Evolutionary conservation across 2,329 filamentous ascomycete species (phyloP), one percentile per base, ranked within the genome.

Genomic region (Talaromyces sp.): DNA sequence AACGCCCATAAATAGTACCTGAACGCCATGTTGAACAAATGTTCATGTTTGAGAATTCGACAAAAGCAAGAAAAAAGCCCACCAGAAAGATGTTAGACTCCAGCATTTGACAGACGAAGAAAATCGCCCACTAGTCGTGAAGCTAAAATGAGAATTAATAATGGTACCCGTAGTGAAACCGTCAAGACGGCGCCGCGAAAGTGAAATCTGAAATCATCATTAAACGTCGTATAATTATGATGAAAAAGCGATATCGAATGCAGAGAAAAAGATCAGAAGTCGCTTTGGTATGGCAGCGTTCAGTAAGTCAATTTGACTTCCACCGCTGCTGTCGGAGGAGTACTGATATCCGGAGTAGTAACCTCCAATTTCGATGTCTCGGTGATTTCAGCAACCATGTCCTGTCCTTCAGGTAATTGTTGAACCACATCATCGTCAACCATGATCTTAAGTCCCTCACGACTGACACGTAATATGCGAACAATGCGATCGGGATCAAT

Each of bases 391-490:
- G 86, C 85, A 43, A 85, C 81, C 90, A 98, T 95, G 73, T 97
- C 94, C 77, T 98, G 92, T 37, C 93, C 93, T 79, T 99, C 95
- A 1, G 88, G 86, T 61, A 98, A 82, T 75, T 94, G 90, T 52
- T 86, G 86, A 37, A 98, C 87, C 57, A 96, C 89, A 68, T 97
- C 93, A 73, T 98, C 93, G 72, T 98, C 95, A 71, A 98, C 85
- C 73, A 96, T 87, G 63, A 98, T 88, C 72, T 93, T 88, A 1
- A 97, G 79, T 0, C 92, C 92, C 68, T 88, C 88, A 15, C 88
- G 83, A 49, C 91, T 89, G 62, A 93, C 82, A 65, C 88, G 91
- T 4, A 96, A 82, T 1, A 89, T 89, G 41, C 90, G 88, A 1
- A 88, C 80, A 8, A 97, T 86, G 67, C 86, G 87, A 2, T 85